Conservation (phyloP, 345 rosid genomes). For the Salix koriyanagi region DNA sequence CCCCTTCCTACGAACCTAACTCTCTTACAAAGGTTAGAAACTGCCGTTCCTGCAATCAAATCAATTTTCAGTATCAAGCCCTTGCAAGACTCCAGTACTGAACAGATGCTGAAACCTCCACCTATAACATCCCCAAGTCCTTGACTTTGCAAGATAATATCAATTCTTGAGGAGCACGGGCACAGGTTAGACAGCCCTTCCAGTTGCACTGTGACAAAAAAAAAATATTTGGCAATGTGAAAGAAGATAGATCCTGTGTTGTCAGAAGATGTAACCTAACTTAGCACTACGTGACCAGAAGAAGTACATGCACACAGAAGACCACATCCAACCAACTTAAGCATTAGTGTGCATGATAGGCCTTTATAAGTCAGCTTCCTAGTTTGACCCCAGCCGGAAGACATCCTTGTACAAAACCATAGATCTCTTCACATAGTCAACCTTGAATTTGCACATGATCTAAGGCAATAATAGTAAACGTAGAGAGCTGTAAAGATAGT, state of each 20-base stretch:
- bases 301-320: conserved; percentile 23
- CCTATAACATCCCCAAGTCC: background rate
- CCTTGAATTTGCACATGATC: background rate
- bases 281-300: conserved; percentile 12
- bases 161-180: background rate
- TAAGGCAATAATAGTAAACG: conserved; percentile 1
- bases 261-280: conserved; percentile 19
- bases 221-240: conserved; percentile 4
- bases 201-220: conserved; percentile 7
- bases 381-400: conserved; percentile 8
- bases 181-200: background rate
- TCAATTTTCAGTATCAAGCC: background rate
- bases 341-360: background rate
- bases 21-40: conserved; percentile 3
- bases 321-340: conserved; percentile 14
- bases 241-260: conserved; percentile 7
- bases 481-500: background rate
- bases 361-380: conserved; percentile 7
- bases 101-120: conserved; percentile 2
- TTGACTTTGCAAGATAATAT: background rate
- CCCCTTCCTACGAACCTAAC: conserved; percentile 4
- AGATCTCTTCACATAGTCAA: conserved; percentile 3
- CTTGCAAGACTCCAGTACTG: background rate
- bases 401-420: background rate
- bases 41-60: background rate